Percentiles rank a stretch among this genome's conserved stretches.
Evolutionary conservation across 2,329 filamentous ascomycete genomes (phyloP).

Genomic region (Neofusicoccum sp.): DNA sequence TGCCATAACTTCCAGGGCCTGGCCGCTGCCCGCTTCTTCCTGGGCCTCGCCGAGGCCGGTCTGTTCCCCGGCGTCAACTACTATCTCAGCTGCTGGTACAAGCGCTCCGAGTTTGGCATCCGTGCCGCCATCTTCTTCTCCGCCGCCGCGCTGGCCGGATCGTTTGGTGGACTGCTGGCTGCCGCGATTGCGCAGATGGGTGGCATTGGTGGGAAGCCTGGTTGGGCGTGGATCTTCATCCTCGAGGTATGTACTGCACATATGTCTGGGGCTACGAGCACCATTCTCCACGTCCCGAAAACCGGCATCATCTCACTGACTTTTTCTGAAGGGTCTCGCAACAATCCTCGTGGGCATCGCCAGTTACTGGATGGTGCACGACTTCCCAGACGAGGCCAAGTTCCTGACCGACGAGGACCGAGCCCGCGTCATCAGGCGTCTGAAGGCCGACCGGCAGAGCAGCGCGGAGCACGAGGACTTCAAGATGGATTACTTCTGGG

Average conservation of each 20-base stretch:
- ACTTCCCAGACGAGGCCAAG: slow-evolving; percentile 74
- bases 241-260: slow-evolving; percentile 13
- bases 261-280: no score
- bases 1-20: slow-evolving; percentile 20
- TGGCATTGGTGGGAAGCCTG: slow-evolving; percentile 52
- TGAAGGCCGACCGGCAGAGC: slow-evolving; percentile 69
- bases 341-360: slow-evolving; percentile 67
- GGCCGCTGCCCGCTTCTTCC: slow-evolving; percentile 52
- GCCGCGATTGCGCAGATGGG: slow-evolving; percentile 70
- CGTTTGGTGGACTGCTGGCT: slow-evolving; percentile 71
- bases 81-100: slow-evolving; percentile 83
- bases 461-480: slow-evolving; percentile 75
- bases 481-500: slow-evolving; percentile 69
- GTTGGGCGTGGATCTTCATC: slow-evolving; percentile 43
- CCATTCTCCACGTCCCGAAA: slow-evolving; percentile 37
- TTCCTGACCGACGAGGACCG: slow-evolving; percentile 72
- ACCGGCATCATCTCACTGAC: background rate
- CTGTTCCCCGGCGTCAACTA: slow-evolving; percentile 67
- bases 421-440: slow-evolving; percentile 66
- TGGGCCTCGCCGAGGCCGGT: slow-evolving; percentile 72
- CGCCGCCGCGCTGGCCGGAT: slow-evolving; percentile 74
- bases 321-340: slow-evolving; percentile 59
- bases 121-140: slow-evolving; percentile 82
- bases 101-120: slow-evolving; percentile 74
- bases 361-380: slow-evolving; percentile 76